phyloP scores from a whole-genome alignment of 1,139 yeast genomes.

The Scheffersomyces segobiensis region DNA sequence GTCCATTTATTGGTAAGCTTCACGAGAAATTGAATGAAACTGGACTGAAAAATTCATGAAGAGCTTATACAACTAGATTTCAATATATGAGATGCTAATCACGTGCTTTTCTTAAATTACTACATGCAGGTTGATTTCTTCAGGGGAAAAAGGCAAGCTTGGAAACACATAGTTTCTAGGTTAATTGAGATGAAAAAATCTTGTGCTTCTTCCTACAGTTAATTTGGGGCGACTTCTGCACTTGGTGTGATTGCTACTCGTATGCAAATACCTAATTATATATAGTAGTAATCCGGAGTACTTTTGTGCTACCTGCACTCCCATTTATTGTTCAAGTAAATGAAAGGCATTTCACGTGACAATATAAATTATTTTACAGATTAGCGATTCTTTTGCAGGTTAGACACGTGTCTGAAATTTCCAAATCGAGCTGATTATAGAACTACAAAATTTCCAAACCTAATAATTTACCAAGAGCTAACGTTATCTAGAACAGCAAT shows the following conservation, averaged over 20 bases:
- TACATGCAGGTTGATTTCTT: background rate
- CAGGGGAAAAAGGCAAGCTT: background rate
- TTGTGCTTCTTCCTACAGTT: background rate
- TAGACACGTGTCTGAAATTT: background rate
- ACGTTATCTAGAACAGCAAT: background rate
- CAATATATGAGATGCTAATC: background rate
- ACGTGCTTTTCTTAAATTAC: background rate
- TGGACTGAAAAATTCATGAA: background rate
- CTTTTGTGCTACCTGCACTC: background rate
- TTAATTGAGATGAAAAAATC: background rate
- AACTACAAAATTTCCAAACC: background rate
- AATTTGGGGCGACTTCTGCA: background rate
- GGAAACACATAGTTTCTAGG: background rate
- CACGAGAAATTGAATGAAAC: background rate
- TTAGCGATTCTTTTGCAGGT: background rate
- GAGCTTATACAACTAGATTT: background rate
- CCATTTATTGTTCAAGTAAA: background rate
- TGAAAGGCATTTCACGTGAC: background rate
- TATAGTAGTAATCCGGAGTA: background rate
- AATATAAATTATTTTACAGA: background rate
- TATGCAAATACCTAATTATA: too few species aligned
- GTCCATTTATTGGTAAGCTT: conserved; percentile 30
- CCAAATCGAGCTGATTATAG: background rate
- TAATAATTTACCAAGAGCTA: background rate
- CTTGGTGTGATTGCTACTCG: background rate